Base-by-base conservation (phyloP, 148 eudicot species). In the Camellia lanceoleosa region DNA sequence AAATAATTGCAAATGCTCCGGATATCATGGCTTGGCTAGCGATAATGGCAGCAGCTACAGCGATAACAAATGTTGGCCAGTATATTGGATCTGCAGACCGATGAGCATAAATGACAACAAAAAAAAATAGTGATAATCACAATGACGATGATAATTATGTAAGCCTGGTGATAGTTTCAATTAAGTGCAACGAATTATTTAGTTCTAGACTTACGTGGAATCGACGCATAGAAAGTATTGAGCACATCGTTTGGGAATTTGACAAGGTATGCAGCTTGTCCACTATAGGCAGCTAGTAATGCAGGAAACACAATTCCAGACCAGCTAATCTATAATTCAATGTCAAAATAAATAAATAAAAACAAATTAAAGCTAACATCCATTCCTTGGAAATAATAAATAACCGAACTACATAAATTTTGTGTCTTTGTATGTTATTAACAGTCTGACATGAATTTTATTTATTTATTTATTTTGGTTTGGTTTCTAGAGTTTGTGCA, bases 1-100 rank as follows among this genome's bases (percentile, higher is more conserved):
- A 85, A 73, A 94, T 84, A 68, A 90, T 87, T 3, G 97, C 80
- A 68, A 92, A 94, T 0, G 92, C 85, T 58, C 89, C 95, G 0
- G 97, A 87, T 62, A 91, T 91, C 81, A 94, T 85, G 12, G 98
- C 93, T 85, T 91, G 97, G 87, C 98, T 94, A 0, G 95, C 97
- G 16, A 94, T 92, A 55, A 94, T 85, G 2, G 97, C 92, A 38
- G 97, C 93, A 63, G 88, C 86, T 18, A 85, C 76, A 30, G 97
- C 98, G 54, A 92, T 86, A 1, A 81, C 89, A 70, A 94, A 89
- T 23, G 84, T 88, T 15, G 95, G 98, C 97, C 97, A 94, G 65
- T 89, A 89, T 73, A 90, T 38, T 15, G 80, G 74, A 72, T 77
- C 94, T 92, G 89, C 78, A 51, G 12, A 77, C 23, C 18, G 3